Base-by-base conservation (phyloP, 768 basidiomycete species). In the Leccinum truebloodii region DNA sequence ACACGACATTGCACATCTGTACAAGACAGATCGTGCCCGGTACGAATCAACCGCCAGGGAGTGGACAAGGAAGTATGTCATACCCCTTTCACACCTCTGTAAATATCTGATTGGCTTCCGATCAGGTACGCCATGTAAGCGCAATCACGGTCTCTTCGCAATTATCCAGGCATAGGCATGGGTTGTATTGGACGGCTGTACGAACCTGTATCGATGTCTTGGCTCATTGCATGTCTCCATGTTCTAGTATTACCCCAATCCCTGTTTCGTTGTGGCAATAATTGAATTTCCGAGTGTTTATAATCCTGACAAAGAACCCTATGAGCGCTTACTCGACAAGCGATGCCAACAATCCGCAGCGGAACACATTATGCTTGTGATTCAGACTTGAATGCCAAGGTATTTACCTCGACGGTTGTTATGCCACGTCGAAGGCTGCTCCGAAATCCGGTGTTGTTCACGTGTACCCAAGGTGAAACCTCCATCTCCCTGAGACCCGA, bases 21-120 rank as follows among this genome's bases (percentile, higher is more conserved):
- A 99, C 88, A 99, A 98, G 94, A 98, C 95, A 39, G 97, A 99
- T 79, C 87, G 96, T 68, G 80, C 92, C 65, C 88, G 95, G 70
- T 99, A 99, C 74, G 97, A 98, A 79, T 92, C 95, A 62, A 98
- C 94, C 35, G 97, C 97, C 28, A 84, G 95, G 79, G 97, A 99
- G 83, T 99, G 96, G 96, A 96, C 96, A 76, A 89, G 96, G 86
- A 98, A 98, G 95, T 98, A 72, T 68, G 92, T 76, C 26, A 24
- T 3, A 7, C 0, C 30, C n/a, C 10, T 49, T 26, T 7, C 30
- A 3, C 8, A 48, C n/a, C 56, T 13, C 2, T 14, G 39, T 41
- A 35, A 46, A 28, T 50, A 24, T 14, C 60, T 64, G 28, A 66
- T 56, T 18, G 24, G 16, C 22, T 54, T 30, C 46, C 4, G 13